Conservation (phyloP, 2,329 filamentous ascomycete species). For the Saccharata proteae region DNA sequence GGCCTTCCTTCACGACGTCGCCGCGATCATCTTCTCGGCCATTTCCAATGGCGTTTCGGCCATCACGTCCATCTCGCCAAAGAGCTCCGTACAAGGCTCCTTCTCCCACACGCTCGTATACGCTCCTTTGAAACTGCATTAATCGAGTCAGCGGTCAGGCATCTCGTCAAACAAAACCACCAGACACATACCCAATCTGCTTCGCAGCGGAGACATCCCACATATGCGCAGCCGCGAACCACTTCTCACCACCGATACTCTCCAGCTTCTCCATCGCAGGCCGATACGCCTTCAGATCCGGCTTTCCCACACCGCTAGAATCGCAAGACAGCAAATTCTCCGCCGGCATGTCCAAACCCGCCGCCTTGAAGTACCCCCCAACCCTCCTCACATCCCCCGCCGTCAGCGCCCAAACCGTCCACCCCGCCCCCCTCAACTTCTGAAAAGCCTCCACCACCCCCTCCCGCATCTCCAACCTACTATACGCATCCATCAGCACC, state of each 20-base stretch:
- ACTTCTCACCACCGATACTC: constrained; percentile 26
- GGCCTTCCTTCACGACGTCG: constrained; percentile 6
- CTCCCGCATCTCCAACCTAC: constrained; percentile 17
- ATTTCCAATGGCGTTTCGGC: constrained; percentile 35
- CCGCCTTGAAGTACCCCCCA: constrained; percentile 39
- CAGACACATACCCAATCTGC: constrained; percentile 27
- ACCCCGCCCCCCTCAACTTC: constrained; percentile 33
- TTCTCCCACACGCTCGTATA: constrained; percentile 43
- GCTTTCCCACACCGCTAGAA: constrained; percentile 36
- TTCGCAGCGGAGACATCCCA: constrained; percentile 46
- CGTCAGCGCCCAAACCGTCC: constrained; percentile 43
- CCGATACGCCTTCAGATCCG: constrained; percentile 35
- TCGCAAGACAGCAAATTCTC: constrained; percentile 44
- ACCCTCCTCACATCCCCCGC: constrained; percentile 40
- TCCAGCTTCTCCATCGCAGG: constrained; percentile 32
- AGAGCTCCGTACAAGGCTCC: constrained; percentile 38
- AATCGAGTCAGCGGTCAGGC: not conserved
- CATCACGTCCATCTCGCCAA: constrained; percentile 41
- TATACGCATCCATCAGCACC: constrained; percentile 29
- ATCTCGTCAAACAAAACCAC: constrained; percentile 14
- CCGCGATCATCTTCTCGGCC: constrained; percentile 28
- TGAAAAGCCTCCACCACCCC: constrained; percentile 32
- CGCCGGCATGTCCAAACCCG: constrained; percentile 36
- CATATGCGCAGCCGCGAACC: constrained; percentile 49
- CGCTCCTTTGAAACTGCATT: constrained; percentile 32